Evolutionary conservation across 331 rosid species (phyloP).

Genomic region (Arachis monticola): DNA sequence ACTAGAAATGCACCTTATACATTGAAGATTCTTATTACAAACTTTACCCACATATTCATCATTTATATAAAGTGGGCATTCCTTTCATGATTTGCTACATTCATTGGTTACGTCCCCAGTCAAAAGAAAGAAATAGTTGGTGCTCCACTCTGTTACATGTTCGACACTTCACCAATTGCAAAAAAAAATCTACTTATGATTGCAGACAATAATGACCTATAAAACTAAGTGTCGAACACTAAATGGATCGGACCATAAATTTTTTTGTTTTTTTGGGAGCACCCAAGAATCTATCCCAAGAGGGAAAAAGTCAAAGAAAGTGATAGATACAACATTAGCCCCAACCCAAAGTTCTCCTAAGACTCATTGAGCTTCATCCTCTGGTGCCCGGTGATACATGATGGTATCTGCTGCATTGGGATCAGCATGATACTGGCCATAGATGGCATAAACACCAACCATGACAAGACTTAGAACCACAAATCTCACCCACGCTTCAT

Average conservation of each 20-base stretch:
- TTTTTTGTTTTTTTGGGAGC: not conserved
- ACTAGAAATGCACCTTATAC: too few relatives aligned
- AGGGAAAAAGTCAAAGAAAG: not conserved
- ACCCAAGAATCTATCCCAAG: not conserved
- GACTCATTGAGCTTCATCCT: slow-evolving; percentile 52
- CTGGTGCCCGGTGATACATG: slow-evolving; percentile 55
- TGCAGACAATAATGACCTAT: not conserved
- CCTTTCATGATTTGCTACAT: slow-evolving; percentile 6
- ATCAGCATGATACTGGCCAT: slow-evolving; percentile 91
- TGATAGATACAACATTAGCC: slow-evolving; percentile 21
- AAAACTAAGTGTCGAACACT: not conserved
- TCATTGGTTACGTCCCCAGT: slow-evolving; percentile 13
- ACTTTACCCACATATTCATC: not conserved
- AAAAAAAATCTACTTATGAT: not conserved
- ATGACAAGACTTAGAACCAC: slow-evolving; percentile 60
- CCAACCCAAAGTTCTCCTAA: too few relatives aligned
- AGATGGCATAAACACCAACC: slow-evolving; percentile 73
- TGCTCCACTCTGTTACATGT: not conserved
- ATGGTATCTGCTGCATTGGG: slow-evolving; percentile 62
- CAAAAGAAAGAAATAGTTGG: not conserved
- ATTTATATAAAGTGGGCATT: slow-evolving; percentile 12
- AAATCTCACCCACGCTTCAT: slow-evolving; percentile 95
- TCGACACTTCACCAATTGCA: not conserved
- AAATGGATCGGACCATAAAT: not conserved
- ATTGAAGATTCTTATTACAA: too few relatives aligned